These are phyloP conservation scores for Petrea volubilis DNA, from an alignment of 257 asterid genomes.

Conservation along the genomic window DNA sequence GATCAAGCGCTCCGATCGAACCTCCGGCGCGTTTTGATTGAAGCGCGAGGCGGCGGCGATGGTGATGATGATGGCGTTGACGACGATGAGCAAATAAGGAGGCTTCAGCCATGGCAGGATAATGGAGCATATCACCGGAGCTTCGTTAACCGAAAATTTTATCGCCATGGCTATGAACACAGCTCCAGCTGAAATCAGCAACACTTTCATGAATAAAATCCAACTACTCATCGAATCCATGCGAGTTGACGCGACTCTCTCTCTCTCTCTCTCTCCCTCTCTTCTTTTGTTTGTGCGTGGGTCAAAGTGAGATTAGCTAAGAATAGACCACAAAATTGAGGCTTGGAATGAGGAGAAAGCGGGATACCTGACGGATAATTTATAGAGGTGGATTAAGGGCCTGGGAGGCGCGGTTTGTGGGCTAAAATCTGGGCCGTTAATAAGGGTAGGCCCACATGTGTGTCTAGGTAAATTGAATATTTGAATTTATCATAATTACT, in stretches of 20 bases:
- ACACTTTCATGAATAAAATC: slow-evolving; percentile 32
- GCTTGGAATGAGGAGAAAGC: background rate
- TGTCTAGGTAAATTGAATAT: background rate
- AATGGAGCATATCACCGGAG: slow-evolving; percentile 38
- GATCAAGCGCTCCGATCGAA: slow-evolving; percentile 16
- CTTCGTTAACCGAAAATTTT: slow-evolving; percentile 17
- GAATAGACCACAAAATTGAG: background rate
- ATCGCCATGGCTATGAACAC: slow-evolving; percentile 35
- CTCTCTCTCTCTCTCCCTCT: background rate
- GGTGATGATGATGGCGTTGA: slow-evolving; percentile 57
- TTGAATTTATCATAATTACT: background rate
- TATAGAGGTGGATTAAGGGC: background rate
- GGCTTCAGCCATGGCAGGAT: slow-evolving; percentile 47
- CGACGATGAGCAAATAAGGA: slow-evolving; percentile 52
- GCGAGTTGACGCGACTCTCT: background rate
- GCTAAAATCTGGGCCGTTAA: slow-evolving; percentile 31
- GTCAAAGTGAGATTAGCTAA: background rate
- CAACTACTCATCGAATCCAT: slow-evolving; percentile 24
- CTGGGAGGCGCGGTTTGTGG: slow-evolving; percentile 31
- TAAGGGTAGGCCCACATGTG: slow-evolving; percentile 28
- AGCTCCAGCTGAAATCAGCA: slow-evolving; percentile 41
- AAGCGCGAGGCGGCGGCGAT: slow-evolving; percentile 53
- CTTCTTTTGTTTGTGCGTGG: background rate
- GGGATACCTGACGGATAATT: background rate
- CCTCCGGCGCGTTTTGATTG: slow-evolving; percentile 14